Conservation (phyloP, 441 rosid genomes). For the Pelargonium citronellum region DNA sequence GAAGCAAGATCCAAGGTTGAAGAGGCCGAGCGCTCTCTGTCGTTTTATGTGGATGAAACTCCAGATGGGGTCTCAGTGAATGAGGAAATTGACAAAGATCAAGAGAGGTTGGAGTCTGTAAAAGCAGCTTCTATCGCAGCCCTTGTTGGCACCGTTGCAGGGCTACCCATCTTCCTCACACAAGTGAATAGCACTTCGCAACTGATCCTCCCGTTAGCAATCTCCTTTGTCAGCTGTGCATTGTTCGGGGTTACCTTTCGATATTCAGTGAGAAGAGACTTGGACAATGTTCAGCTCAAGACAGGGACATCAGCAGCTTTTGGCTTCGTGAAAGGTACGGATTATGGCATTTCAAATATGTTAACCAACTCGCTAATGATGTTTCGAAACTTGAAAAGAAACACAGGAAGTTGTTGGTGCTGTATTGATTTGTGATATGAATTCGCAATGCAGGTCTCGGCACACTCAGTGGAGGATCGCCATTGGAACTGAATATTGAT, state of each 20-base stretch:
- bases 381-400: no score
- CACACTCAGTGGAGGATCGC: constrained; percentile 46
- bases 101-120: constrained; percentile 71
- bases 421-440: background rate
- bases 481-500: constrained; percentile 50
- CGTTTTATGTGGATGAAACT: constrained; percentile 19
- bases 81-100: constrained; percentile 36
- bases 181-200: constrained; percentile 43
- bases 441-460: constrained; percentile 51
- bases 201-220: constrained; percentile 51
- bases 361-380: background rate
- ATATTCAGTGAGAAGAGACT: constrained; percentile 66
- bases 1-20: constrained; percentile 72
- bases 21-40: constrained; percentile 59
- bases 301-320: constrained; percentile 78
- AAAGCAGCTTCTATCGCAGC: constrained; percentile 74
- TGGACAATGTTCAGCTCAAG: constrained; percentile 69
- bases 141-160: constrained; percentile 59
- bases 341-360: background rate
- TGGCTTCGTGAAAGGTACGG: constrained; percentile 64
- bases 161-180: constrained; percentile 52
- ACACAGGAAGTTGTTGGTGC: background rate
- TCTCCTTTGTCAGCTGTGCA: constrained; percentile 70
- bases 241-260: constrained; percentile 82
- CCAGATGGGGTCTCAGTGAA: constrained; percentile 16